Percentiles rank a stretch among this genome's conserved stretches.
Evolutionary conservation across 108 stramenopile genomes (phyloP).

Genomic region (Parietichytrium sp.): DNA sequence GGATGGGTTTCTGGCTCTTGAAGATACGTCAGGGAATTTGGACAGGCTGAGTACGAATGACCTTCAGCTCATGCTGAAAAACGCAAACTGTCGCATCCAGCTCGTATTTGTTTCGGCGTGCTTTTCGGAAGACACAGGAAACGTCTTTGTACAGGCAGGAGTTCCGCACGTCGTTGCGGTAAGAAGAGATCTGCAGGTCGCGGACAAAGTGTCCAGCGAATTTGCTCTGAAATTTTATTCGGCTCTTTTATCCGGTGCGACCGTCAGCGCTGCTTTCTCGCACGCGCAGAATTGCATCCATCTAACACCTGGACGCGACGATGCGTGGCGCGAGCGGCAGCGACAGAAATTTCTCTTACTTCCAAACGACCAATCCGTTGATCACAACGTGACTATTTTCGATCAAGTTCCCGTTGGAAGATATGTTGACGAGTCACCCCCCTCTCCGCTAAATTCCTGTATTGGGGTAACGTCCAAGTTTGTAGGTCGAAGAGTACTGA

Average conservation of each 20-base stretch:
- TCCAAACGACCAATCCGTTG: not conserved
- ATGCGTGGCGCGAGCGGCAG: not conserved
- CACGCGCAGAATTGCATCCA: not conserved
- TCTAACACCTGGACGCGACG: not conserved
- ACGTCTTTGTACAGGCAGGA: conserved; percentile 3
- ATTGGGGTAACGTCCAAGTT: not conserved
- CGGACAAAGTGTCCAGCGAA: conserved; percentile 3
- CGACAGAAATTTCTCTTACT: not conserved
- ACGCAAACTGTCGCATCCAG: no score
- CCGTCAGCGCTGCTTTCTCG: not conserved
- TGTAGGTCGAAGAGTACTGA: not conserved
- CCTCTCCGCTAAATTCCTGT: not conserved
- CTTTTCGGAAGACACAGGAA: not conserved
- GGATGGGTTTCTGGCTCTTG: conserved; percentile 7
- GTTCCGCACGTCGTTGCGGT: conserved; percentile 35
- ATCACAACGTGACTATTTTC: conserved; percentile 7
- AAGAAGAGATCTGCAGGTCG: not conserved
- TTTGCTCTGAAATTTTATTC: not conserved
- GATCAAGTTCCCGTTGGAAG: not conserved
- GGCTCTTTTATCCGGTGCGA: not conserved
- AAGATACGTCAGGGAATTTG: not conserved
- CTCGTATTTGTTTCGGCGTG: conserved; percentile 31
- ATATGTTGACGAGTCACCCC: not conserved
- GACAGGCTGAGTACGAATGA: not conserved
- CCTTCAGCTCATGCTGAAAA: conserved; percentile 12